A percentile compares a stretch with the other conserved stretches of the same genome.
Evolutionary conservation across 2,329 filamentous ascomycete species (phyloP).

Genomic region (Aspergillus ruber): DNA sequence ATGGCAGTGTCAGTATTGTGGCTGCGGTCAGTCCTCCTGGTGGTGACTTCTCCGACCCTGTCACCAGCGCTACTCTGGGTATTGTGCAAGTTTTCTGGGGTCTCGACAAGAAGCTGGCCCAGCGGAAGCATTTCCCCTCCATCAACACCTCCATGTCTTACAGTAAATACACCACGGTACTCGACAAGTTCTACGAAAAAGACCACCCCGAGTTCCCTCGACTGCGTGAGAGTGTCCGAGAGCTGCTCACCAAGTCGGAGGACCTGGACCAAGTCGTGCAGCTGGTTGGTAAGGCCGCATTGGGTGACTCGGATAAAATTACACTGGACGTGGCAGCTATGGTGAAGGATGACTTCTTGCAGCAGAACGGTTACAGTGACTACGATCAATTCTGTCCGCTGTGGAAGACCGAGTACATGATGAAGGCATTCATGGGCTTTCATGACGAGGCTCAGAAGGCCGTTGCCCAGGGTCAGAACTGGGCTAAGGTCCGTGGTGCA

Average conservation of each 20-base stretch:
- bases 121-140: conserved; percentile 98
- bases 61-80: conserved; percentile 85
- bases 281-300: conserved; percentile 91
- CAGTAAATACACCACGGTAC: conserved; percentile 85
- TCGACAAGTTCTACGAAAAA: conserved; percentile 93
- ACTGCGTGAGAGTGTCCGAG: conserved; percentile 85
- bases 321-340: conserved; percentile 85
- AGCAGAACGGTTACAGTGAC: conserved; percentile 98
- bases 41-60: conserved; percentile 98
- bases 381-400: conserved; percentile 99
- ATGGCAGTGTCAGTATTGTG: conserved; percentile 93
- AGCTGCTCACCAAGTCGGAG: conserved; percentile 89
- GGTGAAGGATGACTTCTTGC: conserved; percentile 96
- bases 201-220: conserved; percentile 89
- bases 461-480: conserved; percentile 80
- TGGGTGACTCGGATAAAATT: conserved; percentile 97
- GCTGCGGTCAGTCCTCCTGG: conserved; percentile 94
- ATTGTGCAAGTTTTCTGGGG: conserved; percentile 99
- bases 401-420: conserved; percentile 99
- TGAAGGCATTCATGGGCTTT: conserved; percentile 98
- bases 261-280: conserved; percentile 98
- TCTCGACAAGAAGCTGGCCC: conserved; percentile 98
- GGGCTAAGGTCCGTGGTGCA: conserved; percentile 86
- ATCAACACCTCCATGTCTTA: conserved; percentile 94
- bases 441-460: conserved; percentile 97